Evolutionary conservation across 495 filamentous ascomycete genomes (phyloP).

Genomic region (Durotheca rogersii): DNA sequence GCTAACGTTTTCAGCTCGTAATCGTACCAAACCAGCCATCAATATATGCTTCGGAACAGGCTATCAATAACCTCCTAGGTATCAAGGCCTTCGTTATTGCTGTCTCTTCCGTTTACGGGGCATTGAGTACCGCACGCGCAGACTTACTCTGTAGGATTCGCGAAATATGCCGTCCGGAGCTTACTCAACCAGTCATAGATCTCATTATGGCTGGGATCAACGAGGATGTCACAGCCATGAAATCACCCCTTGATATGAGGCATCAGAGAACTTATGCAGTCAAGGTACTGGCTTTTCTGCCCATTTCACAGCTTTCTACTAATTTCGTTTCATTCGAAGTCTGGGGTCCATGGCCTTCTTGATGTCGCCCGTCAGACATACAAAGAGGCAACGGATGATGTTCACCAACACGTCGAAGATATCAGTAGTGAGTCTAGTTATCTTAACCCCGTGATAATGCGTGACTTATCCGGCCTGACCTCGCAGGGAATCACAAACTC

Average conservation of each 20-base stretch:
- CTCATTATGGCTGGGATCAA: conserved; percentile 76
- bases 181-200: conserved; percentile 57
- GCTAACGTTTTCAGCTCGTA: conserved; percentile 37
- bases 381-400: conserved; percentile 79
- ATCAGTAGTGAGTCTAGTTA: conserved; percentile 54
- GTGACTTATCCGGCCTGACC: not conserved
- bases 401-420: conserved; percentile 65
- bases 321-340: conserved; percentile 51
- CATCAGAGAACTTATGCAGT: conserved; percentile 94
- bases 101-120: conserved; percentile 66
- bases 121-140: conserved; percentile 64
- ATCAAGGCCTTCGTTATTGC: conserved; percentile 77
- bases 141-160: conserved; percentile 65
- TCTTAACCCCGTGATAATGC: not conserved
- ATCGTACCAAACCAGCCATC: conserved; percentile 55
- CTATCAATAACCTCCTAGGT: conserved; percentile 82
- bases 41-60: conserved; percentile 69
- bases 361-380: conserved; percentile 86
- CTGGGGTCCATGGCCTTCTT: conserved; percentile 80
- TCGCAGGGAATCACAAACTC: conserved; percentile 59
- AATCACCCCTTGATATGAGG: conserved; percentile 77
- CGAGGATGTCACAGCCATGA: conserved; percentile 75
- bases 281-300: conserved; percentile 57
- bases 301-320: not conserved
- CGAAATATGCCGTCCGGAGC: conserved; percentile 64